Evolutionary conservation across 257 asterid genomes (phyloP).

Genomic region (Primulina eburnea): DNA sequence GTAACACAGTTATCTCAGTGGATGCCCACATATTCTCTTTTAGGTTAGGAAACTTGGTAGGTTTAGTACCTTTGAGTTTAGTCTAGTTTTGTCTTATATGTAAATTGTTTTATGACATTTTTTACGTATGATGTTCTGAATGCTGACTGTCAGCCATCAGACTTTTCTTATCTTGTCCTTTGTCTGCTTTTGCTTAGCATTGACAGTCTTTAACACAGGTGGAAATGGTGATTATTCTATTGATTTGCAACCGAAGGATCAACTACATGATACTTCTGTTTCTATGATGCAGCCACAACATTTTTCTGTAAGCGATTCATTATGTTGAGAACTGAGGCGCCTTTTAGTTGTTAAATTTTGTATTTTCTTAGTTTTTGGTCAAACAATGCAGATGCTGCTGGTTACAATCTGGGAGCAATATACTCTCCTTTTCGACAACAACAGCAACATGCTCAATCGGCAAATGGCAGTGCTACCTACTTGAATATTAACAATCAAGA

Average conservation of each 20-base stretch:
- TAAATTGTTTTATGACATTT: too few relatives aligned
- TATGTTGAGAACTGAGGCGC: conserved; percentile 21
- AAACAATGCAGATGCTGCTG: conserved; percentile 72
- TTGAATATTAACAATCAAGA: conserved; percentile 53
- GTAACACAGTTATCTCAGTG: too few relatives aligned
- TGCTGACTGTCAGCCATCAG: neutral
- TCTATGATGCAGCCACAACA: conserved; percentile 95
- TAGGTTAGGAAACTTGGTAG: too few relatives aligned
- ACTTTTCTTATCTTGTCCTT: neutral
- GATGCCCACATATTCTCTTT: too few relatives aligned
- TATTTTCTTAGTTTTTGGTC: conserved; percentile 24
- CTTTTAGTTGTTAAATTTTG: neutral
- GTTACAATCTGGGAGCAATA: conserved; percentile 85
- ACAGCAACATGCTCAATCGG: conserved; percentile 68
- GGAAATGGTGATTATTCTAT: conserved; percentile 73
- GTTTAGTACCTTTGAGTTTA: conserved; percentile 5
- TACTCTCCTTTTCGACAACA: conserved; percentile 86
- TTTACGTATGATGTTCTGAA: neutral
- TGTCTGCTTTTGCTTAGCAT: neutral
- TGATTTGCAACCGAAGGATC: conserved; percentile 94
- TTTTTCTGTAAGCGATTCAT: conserved; percentile 61
- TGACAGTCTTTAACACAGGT: conserved; percentile 47
- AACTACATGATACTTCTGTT: conserved; percentile 68
- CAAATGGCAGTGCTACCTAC: conserved; percentile 56
- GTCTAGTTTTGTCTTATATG: neutral